phyloP scores from a whole-genome alignment of 2,329 filamentous ascomycete genomes.

The Alternaria tenuissima region DNA sequence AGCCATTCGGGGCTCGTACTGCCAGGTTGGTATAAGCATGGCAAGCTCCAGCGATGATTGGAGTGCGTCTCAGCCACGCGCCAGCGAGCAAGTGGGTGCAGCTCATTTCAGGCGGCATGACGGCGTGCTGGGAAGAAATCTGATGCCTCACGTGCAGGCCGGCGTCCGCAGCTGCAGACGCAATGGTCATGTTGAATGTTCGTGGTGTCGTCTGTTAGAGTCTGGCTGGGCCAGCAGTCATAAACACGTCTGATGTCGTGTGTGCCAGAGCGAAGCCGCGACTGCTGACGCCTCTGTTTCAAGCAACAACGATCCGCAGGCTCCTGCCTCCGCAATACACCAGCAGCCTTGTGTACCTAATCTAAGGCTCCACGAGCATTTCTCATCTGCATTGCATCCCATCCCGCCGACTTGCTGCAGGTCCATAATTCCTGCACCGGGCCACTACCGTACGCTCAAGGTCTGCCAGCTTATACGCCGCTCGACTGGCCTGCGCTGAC shows the following conservation, averaged over 20 bases:
- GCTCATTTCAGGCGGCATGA: conserved; percentile 24
- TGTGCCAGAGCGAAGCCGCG: conserved; percentile 14
- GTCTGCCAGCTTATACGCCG: conserved; percentile 10
- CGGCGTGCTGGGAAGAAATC: conserved; percentile 30
- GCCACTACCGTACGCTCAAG: conserved; percentile 4
- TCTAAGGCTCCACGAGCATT: conserved; percentile 19
- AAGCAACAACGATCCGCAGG: conserved; percentile 28
- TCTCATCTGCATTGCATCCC: conserved; percentile 10
- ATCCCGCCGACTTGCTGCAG: conserved; percentile 15
- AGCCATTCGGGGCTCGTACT: conserved; percentile 2
- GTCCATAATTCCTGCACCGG: conserved; percentile 21
- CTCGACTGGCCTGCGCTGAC: conserved; percentile 13
- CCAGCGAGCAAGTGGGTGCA: conserved; percentile 31
- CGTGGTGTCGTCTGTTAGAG: neutral
- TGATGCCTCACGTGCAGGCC: conserved; percentile 33
- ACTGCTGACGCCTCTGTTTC: conserved; percentile 37
- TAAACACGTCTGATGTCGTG: neutral
- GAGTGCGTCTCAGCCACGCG: conserved; percentile 33
- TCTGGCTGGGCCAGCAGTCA: neutral
- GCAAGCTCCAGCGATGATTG: conserved; percentile 19
- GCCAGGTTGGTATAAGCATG: conserved; percentile 5
- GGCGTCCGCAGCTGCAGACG: conserved; percentile 21
- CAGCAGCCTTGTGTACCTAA: conserved; percentile 20
- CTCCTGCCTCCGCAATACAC: conserved; percentile 9
- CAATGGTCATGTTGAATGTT: conserved; percentile 13